Evolutionary conservation across 805 yeast genomes (phyloP), one percentile per base, ranked within the genome.

Genomic region (Pichia membranifaciens): DNA sequence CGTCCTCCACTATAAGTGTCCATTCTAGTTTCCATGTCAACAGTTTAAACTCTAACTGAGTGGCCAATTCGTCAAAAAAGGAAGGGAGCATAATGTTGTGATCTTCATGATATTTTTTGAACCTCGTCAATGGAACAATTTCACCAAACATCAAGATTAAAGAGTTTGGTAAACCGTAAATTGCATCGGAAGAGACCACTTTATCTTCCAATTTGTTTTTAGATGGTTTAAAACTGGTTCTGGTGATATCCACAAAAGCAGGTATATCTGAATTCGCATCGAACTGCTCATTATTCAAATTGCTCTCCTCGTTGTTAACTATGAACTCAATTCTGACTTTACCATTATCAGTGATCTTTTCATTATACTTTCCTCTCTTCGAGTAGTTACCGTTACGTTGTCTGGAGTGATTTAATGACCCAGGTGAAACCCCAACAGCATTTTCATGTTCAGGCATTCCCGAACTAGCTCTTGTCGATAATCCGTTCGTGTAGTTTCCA

Each of bases 101-200:
- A 38, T 69, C 72, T 38, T 68, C 68, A 54, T 74, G 75, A 57
- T 76, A 77, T 48, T 78, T 74, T 49, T 80, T 83, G 49, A 79
- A 75, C 44, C 90, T 71, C 16, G 85, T 71, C 32, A 86, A 61
- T 49, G 78, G 78, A 2, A 84, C 87, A 15, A 85, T 81, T 52
- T 84, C 87, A 49, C 84, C 76, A 64, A 88, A 86, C 45, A 87
- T 66, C 20, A 81, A 56, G 47, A 87, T 82, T 38, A 88, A 68
- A 2, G 95, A 84, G 58, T 85, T 87, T 7, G 96, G 96, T 47
- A 88, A 68, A 0, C 96, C 96, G 60, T 86, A 87, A 43, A 87
- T 69, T 0, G 90, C 86, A 62, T 85, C 95, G 1, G 90, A 82
- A 8, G 89, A 81, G 51, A 83, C 72, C 45, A 76, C 71, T 51